Percentiles rank a stretch among this genome's conserved stretches.
Conservation (phyloP, 2,329 filamentous ascomycete species). For the Coniochaeta sp. region DNA sequence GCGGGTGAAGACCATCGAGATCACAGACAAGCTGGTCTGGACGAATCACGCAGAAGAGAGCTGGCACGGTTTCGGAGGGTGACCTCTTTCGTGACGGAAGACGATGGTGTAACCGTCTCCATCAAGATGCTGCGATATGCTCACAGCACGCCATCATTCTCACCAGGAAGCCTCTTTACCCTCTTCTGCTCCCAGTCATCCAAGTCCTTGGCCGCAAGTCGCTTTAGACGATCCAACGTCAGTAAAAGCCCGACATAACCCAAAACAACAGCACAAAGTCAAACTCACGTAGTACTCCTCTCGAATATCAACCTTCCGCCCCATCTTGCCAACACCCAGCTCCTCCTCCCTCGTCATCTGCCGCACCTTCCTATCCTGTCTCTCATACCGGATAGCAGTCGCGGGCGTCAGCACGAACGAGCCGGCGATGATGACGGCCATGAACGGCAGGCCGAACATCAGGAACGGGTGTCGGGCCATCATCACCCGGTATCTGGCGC, state of each 20-base stretch:
- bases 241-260: not conserved
- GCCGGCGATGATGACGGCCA: constrained; percentile 80
- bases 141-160: constrained; percentile 74
- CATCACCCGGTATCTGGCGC: constrained; percentile 65
- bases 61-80: too few species aligned
- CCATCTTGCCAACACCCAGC: constrained; percentile 66
- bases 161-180: constrained; percentile 81
- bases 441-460: constrained; percentile 89
- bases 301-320: constrained; percentile 67
- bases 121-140: not conserved
- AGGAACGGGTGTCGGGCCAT: constrained; percentile 79
- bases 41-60: not conserved
- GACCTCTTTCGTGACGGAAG: too few species aligned
- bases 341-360: constrained; percentile 82
- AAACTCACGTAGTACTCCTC: constrained; percentile 77
- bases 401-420: constrained; percentile 94
- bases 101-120: too few species aligned
- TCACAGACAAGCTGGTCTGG: too few species aligned
- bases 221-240: constrained; percentile 42
- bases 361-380: constrained; percentile 81
- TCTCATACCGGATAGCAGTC: constrained; percentile 88
- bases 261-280: not conserved
- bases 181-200: constrained; percentile 97
- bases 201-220: constrained; percentile 78
- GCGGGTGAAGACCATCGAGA: too few species aligned